A percentile compares a stretch with the other conserved stretches of the same genome.
phyloP scores from a whole-genome alignment of 805 yeast species.

The Ogataea corticis region DNA sequence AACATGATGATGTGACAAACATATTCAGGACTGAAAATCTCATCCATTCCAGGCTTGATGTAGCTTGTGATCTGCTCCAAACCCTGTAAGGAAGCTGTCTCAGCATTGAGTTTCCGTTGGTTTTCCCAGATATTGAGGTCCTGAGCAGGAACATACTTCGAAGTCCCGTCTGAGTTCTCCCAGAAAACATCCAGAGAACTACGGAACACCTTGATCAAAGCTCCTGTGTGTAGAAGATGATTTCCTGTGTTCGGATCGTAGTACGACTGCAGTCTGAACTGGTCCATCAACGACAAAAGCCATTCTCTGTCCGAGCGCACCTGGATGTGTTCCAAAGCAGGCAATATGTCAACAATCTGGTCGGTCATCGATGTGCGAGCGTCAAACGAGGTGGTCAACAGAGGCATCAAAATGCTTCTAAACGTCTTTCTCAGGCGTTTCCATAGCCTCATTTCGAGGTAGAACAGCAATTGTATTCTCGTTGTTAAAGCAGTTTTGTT shows the following conservation, averaged over 20 bases:
- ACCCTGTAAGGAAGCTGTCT: conserved; percentile 19
- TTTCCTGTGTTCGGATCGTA: conserved; percentile 36
- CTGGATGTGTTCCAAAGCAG: conserved; percentile 50
- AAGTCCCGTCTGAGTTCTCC: conserved; percentile 5
- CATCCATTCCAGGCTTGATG: conserved; percentile 26
- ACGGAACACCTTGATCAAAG: conserved; percentile 45
- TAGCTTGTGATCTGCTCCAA: conserved; percentile 26
- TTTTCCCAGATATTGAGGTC: conserved; percentile 15
- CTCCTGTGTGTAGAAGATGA: conserved; percentile 41
- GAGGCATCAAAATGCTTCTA: conserved; percentile 52
- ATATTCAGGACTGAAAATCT: conserved; percentile 21
- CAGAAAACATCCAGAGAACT: conserved; percentile 20
- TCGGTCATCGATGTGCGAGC: conserved; percentile 50
- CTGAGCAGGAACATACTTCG: conserved; percentile 14
- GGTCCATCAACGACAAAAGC: conserved; percentile 34
- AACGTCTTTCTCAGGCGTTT: conserved; percentile 50
- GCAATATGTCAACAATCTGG: conserved; percentile 58
- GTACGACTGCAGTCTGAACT: conserved; percentile 34
- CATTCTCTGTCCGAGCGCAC: conserved; percentile 49
- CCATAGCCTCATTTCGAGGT: conserved; percentile 60
- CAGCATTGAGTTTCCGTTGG: conserved; percentile 13
- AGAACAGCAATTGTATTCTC: conserved; percentile 58
- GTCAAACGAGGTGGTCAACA: conserved; percentile 50
- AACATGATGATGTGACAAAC: conserved; percentile 45
- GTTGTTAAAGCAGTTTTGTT: conserved; percentile 30